A percentile compares a stretch with the other conserved stretches of the same genome.
phyloP scores from a whole-genome alignment of 2,329 filamentous ascomycete species.

The Diplodia intermedia region DNA sequence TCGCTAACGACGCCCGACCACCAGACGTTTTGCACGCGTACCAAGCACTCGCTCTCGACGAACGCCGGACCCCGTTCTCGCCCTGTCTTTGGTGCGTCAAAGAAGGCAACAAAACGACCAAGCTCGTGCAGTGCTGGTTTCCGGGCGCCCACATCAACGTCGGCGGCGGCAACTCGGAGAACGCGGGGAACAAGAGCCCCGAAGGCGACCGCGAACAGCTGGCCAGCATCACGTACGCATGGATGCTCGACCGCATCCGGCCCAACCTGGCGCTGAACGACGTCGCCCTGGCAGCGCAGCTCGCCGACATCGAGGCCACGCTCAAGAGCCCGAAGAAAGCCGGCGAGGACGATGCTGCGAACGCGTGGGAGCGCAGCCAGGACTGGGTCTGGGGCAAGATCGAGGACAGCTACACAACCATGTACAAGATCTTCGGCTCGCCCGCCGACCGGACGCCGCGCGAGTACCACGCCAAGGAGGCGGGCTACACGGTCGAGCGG shows the following conservation, averaged over 20 bases:
- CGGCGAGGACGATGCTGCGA: not conserved
- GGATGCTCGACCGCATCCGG: conserved; percentile 47
- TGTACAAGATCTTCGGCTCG: conserved; percentile 5
- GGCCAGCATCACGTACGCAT: conserved; percentile 50
- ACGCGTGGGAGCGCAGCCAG: not conserved
- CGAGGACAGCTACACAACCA: conserved; percentile 6
- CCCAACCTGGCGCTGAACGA: conserved; percentile 3
- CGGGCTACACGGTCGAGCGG: conserved; percentile 11
- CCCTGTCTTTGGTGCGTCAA: conserved; percentile 61
- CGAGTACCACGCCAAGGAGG: not conserved
- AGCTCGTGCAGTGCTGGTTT: conserved; percentile 62
- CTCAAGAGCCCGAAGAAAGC: not conserved
- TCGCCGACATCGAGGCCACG: conserved; percentile 2
- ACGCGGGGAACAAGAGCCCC: conserved; percentile 32
- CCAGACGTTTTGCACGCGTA: conserved; percentile 59
- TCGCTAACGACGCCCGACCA: too few species aligned
- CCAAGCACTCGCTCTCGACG: conserved; percentile 63
- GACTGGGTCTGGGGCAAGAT: conserved; percentile 14
- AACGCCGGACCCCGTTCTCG: conserved; percentile 58
- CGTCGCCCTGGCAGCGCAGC: not conserved
- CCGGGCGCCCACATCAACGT: conserved; percentile 61
- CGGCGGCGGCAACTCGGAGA: conserved; percentile 52
- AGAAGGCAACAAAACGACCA: conserved; percentile 1
- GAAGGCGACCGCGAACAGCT: conserved; percentile 31
- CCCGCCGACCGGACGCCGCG: not conserved